Base-by-base conservation (phyloP, 1,284 basidiomycete genomes). In the Boletus coffeatus region DNA sequence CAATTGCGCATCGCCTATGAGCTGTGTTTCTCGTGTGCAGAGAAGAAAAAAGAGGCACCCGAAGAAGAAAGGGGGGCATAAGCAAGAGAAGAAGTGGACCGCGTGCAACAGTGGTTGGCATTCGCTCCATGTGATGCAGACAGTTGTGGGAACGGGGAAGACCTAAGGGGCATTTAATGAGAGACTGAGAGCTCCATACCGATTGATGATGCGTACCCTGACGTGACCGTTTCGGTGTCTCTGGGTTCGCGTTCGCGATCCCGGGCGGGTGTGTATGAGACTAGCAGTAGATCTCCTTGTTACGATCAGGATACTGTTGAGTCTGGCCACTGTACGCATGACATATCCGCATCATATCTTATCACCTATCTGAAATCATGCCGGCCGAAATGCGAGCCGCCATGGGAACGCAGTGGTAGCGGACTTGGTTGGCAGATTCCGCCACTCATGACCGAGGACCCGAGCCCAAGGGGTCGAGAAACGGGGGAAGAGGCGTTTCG, bases 121-220 rank as follows among this genome's bases (percentile, higher is more conserved):
- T 18, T 32, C 29, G 57, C 13, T 32, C 55, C 69, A 59, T 68
- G 53, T 70, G 68, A 58, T 62, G 39, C 14, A 7, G 32, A 32
- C 64, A 62, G 9, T 55, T 64, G 62, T 69, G 68, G 36, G 59
- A 68, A 52, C 18, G 21, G 10, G 59, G 13, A 58, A 36, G 48
- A 67, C 66, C 29, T 60, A 67, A 67, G 14, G 5, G 48, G 67
- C 21, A 56, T 37, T 8, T 1, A 29, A 48, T 66, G 48, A 50
- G 48, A 50, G 48, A 48, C n/a, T 18, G 18, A 2, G 25, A 29
- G 55, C 57, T 50, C 37, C 55, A 58, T n/a, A 46, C 29, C 52
- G 5, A 13, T 0, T 25, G 48, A 50, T 50, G 48, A 50, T 50
- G 13, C 48, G 4, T 50, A 55, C 55, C 60, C 39, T 66, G 36